Evolutionary conservation across 495 filamentous ascomycete genomes (phyloP).

Genomic region (Trichodelitschia bisporula): DNA sequence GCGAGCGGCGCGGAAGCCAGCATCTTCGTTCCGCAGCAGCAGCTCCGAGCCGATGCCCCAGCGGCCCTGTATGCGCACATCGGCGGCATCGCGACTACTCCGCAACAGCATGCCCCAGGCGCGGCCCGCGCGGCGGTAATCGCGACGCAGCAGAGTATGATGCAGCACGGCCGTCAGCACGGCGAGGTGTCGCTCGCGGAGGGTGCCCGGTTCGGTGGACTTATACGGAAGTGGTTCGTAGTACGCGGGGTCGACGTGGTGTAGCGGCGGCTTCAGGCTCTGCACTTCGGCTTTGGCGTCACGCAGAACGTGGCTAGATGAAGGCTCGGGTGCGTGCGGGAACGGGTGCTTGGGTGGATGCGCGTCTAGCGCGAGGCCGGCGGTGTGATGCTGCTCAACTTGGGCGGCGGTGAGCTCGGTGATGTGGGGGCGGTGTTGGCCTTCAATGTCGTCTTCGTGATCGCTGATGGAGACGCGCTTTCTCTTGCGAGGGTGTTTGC

Average conservation of each 20-base stretch:
- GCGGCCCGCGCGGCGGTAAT: conserved; percentile 34
- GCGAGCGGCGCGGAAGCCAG: not conserved
- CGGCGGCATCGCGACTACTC: conserved; percentile 25
- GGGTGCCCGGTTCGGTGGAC: conserved; percentile 2
- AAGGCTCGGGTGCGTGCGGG: conserved; percentile 9
- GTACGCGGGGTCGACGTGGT: conserved; percentile 5
- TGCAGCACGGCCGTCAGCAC: conserved; percentile 37
- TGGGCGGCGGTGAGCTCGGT: conserved; percentile 1
- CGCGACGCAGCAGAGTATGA: conserved; percentile 30
- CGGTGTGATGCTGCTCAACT: conserved; percentile 6
- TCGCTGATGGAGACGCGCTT: not conserved
- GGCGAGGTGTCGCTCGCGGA: conserved; percentile 31
- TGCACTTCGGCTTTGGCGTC: conserved; percentile 5
- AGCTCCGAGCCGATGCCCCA: conserved; percentile 55
- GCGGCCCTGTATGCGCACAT: conserved; percentile 26
- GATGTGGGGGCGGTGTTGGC: not conserved
- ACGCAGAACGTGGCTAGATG: conserved; percentile 1
- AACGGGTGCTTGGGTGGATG: conserved; percentile 13
- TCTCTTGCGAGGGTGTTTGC: not conserved
- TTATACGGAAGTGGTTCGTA: conserved; percentile 1
- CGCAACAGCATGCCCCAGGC: conserved; percentile 41
- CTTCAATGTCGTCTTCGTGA: not conserved
- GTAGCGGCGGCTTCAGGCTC: conserved; percentile 10
- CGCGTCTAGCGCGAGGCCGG: conserved; percentile 5
- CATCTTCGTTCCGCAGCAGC: conserved; percentile 17